Evolutionary conservation across 148 eudicot genomes (phyloP).

Genomic region (Rhododendron kiyosumense): DNA sequence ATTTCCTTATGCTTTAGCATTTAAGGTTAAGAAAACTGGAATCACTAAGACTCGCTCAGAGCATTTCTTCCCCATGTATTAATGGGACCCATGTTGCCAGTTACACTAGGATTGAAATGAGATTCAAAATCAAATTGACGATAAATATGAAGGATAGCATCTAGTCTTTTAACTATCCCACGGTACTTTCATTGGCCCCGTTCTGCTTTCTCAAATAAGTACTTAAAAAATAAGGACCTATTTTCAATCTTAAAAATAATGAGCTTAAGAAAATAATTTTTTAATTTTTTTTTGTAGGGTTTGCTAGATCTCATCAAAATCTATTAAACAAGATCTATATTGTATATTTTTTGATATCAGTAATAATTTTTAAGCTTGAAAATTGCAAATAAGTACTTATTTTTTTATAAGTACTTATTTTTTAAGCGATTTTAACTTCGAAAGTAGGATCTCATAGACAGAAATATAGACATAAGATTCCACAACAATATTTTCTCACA

Average conservation of each 20-base stretch:
- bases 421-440: background rate
- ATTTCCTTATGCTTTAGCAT: background rate
- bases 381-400: too few species aligned
- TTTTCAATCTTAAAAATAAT: too few species aligned
- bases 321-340: too few species aligned
- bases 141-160: background rate
- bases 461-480: background rate
- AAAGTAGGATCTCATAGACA: background rate
- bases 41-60: background rate
- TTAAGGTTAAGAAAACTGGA: background rate
- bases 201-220: too few species aligned
- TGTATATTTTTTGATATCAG: too few species aligned
- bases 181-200: background rate
- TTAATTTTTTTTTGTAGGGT: too few species aligned
- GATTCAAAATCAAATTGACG: background rate
- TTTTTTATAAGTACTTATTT: too few species aligned
- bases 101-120: background rate
- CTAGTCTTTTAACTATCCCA: background rate
- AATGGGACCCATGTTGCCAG: background rate
- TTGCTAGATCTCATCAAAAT: too few species aligned
- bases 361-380: too few species aligned
- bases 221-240: too few species aligned
- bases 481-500: background rate
- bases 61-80: background rate
- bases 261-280: too few species aligned